Evolutionary conservation across 257 asterid genomes (phyloP).

Genomic region (Knoxia roxburghii): DNA sequence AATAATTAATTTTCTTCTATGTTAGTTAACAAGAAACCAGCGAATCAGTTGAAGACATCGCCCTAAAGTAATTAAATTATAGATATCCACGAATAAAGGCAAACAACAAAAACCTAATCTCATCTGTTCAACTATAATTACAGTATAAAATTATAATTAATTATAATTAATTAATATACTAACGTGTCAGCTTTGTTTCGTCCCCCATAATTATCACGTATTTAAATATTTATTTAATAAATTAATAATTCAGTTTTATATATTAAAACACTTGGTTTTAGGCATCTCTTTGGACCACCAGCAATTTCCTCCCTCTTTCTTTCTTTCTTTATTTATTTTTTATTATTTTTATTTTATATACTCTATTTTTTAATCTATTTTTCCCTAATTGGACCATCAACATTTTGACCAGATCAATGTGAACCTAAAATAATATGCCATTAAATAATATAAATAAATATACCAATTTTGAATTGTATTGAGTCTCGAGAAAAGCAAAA

Average conservation of each 20-base stretch:
- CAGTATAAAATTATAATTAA: too few relatives aligned
- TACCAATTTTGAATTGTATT: conserved; percentile 10
- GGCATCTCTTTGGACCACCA: conserved; percentile 2
- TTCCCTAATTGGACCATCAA: neutral
- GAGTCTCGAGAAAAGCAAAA: conserved; percentile 8
- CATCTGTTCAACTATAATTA: neutral
- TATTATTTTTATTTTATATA: too few relatives aligned
- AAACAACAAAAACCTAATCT: neutral
- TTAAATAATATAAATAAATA: neutral
- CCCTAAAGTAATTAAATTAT: too few relatives aligned
- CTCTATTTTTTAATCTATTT: too few relatives aligned
- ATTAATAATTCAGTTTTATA: neutral
- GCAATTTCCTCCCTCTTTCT: too few relatives aligned
- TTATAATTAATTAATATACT: too few relatives aligned
- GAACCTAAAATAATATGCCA: neutral
- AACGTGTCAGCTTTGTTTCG: conserved; percentile 4
- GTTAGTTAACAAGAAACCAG: too few relatives aligned
- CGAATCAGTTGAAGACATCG: too few relatives aligned
- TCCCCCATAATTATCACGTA: neutral
- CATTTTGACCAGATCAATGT: conserved; percentile 10
- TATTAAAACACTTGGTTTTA: neutral
- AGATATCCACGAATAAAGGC: too few relatives aligned
- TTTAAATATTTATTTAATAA: neutral
- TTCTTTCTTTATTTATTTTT: too few relatives aligned
- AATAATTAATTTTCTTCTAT: too few relatives aligned